A percentile compares a stretch with the other conserved stretches of the same genome.
phyloP scores from a whole-genome alignment of 2,329 filamentous ascomycete species.

The Trichoderma harzianum region DNA sequence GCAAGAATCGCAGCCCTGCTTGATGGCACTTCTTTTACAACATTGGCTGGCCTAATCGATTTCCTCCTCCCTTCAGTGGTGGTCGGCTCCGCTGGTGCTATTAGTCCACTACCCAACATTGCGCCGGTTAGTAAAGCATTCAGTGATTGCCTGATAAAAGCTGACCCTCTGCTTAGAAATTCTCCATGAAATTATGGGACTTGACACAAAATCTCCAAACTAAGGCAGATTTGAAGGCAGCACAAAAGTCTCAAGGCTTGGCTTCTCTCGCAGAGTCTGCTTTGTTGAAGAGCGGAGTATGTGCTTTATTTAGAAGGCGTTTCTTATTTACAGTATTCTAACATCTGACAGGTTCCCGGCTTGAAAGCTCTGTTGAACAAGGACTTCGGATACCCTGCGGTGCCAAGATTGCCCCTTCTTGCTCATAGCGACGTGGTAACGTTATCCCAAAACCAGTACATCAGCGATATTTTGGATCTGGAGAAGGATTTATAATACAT shows the following conservation, averaged over 20 bases:
- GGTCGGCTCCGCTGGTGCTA: background rate
- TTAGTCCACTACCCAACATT: slow-evolving; percentile 5
- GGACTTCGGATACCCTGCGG: background rate
- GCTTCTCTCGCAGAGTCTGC: background rate
- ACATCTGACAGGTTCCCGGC: background rate
- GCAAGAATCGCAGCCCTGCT: background rate
- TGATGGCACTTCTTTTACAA: background rate
- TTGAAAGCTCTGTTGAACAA: background rate
- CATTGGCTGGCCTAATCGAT: slow-evolving; percentile 1
- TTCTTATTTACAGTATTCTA: background rate
- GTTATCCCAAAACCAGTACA: background rate
- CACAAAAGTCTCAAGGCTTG: background rate
- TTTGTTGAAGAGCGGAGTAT: background rate
- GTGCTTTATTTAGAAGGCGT: background rate
- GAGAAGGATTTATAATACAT: background rate
- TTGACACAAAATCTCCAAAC: background rate
- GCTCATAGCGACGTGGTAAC: background rate
- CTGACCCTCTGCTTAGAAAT: background rate
- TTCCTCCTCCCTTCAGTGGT: background rate
- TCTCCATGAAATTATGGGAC: background rate
- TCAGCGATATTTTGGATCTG: background rate
- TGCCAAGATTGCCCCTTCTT: background rate
- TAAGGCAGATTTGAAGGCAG: background rate
- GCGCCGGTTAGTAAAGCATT: background rate
- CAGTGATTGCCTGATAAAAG: background rate